These are phyloP conservation scores for Nelumbo lutea DNA, from an alignment of 164 flowering plant genomes.

Conservation along the genomic window DNA sequence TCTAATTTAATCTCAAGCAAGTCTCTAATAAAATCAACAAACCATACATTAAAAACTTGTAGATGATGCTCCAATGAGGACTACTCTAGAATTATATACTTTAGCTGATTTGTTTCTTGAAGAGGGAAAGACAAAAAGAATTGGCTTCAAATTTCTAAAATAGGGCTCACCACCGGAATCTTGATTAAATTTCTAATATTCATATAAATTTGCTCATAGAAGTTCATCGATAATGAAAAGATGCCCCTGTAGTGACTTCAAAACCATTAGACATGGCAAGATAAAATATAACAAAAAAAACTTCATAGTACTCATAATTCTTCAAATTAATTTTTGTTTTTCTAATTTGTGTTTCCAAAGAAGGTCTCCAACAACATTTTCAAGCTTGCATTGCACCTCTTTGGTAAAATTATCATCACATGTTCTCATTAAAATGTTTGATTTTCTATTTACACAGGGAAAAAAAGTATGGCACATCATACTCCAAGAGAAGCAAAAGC, in stretches of 20 bases:
- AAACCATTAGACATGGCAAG: conserved; percentile 3
- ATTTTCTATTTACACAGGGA: too few species aligned
- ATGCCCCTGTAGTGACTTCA: conserved; percentile 60
- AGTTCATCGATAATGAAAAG: conserved; percentile 91
- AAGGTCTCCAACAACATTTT: too few species aligned
- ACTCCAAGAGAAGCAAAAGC: too few species aligned
- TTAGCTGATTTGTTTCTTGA: conserved; percentile 68
- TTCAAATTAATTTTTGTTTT: too few species aligned
- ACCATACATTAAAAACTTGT: conserved; percentile 41
- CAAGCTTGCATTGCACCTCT: too few species aligned
- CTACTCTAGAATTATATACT: conserved; percentile 65
- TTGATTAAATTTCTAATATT: conserved; percentile 77
- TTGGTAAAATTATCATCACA: too few species aligned
- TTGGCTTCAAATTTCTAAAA: conserved; percentile 30
- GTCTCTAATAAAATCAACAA: conserved; percentile 47
- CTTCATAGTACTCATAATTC: neutral
- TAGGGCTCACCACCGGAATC: conserved; percentile 81
- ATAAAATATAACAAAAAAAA: neutral
- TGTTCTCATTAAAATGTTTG: too few species aligned
- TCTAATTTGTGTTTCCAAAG: too few species aligned
- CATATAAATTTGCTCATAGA: conserved; percentile 83
- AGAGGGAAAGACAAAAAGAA: neutral
- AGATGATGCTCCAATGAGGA: conserved; percentile 60
- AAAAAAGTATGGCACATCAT: too few species aligned
- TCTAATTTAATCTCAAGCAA: conserved; percentile 72